These are phyloP conservation scores for Dothideomycetidae sp. DNA, from an alignment of 2,329 filamentous ascomycete genomes.

Conservation along the genomic window DNA sequence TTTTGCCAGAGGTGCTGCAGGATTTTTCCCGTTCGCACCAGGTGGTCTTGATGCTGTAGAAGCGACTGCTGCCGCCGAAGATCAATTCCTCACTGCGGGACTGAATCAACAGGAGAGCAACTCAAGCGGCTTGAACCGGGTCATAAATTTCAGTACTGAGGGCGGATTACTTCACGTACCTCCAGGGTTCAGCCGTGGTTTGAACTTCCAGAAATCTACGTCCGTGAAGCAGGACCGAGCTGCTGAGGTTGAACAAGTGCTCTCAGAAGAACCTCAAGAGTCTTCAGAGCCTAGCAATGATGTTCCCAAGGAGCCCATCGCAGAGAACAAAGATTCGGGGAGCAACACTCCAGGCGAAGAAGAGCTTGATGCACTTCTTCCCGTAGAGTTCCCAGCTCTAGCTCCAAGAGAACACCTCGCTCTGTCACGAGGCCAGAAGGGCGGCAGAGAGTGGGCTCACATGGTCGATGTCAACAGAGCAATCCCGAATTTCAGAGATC, in stretches of 20 bases:
- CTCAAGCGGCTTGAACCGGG: slow-evolving; percentile 52
- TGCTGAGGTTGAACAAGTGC: slow-evolving; percentile 54
- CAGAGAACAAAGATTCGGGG: slow-evolving; percentile 27
- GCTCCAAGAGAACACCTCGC: slow-evolving; percentile 69
- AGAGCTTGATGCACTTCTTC: slow-evolving; percentile 72
- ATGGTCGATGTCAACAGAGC: slow-evolving; percentile 93
- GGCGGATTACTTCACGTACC: slow-evolving; percentile 67
- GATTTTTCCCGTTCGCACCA: slow-evolving; percentile 87
- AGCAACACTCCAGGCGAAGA: slow-evolving; percentile 33
- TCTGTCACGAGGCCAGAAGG: slow-evolving; percentile 55
- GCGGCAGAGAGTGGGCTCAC: slow-evolving; percentile 85
- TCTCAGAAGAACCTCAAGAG: slow-evolving; percentile 32
- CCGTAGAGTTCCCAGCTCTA: slow-evolving; percentile 83
- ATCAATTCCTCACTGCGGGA: slow-evolving; percentile 42
- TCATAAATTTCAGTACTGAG: slow-evolving; percentile 68
- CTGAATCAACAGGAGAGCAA: slow-evolving; percentile 24
- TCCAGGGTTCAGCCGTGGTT: slow-evolving; percentile 66
- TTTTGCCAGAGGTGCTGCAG: slow-evolving; percentile 82
- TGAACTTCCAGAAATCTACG: slow-evolving; percentile 52
- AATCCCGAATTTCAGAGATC: slow-evolving; percentile 82
- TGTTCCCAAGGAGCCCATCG: slow-evolving; percentile 29
- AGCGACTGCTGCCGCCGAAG: slow-evolving; percentile 70
- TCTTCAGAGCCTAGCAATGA: slow-evolving; percentile 19
- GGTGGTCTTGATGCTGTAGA: slow-evolving; percentile 80
- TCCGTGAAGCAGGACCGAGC: slow-evolving; percentile 40